phyloP scores from a whole-genome alignment of 2,329 filamentous ascomycete genomes.

The Drechslerella stenobrocha region DNA sequence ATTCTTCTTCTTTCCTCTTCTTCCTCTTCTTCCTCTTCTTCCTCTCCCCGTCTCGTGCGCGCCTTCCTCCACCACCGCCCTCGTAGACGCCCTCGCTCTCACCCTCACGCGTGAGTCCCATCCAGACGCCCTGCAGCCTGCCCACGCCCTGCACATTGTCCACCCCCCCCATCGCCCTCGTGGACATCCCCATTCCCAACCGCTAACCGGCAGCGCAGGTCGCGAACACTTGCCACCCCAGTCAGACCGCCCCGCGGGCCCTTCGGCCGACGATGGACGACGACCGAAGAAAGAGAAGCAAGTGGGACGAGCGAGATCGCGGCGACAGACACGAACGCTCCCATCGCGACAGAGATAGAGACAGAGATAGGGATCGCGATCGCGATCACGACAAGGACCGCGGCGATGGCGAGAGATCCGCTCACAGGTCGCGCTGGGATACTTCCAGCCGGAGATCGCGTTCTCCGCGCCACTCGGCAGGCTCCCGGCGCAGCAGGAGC shows the following conservation, averaged over 20 bases:
- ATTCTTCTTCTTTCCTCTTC: neutral
- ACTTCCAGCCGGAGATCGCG: constrained; percentile 70
- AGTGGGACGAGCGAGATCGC: constrained; percentile 52
- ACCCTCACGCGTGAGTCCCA: too few relatives aligned
- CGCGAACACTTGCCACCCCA: neutral
- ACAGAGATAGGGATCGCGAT: constrained; percentile 48
- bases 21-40: neutral
- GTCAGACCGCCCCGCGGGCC: neutral
- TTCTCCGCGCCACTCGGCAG: constrained; percentile 60
- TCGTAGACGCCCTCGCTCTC: neutral
- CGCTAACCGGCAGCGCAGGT: neutral
- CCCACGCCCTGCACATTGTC: neutral
- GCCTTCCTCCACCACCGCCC: neutral
- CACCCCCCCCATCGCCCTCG: too few relatives aligned
- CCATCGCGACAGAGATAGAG: constrained; percentile 49
- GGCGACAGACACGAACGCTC: constrained; percentile 49
- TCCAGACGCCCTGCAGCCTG: too few relatives aligned
- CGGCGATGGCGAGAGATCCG: constrained; percentile 36
- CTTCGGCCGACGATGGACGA: constrained; percentile 26
- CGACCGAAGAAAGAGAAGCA: constrained; percentile 52
- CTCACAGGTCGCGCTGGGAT: constrained; percentile 74
- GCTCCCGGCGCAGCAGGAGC: constrained; percentile 68
- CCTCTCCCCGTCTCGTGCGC: neutral
- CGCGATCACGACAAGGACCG: constrained; percentile 24
- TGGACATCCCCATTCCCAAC: neutral